These are phyloP conservation scores for Bruguiera hainesii DNA, from an alignment of 441 rosid genomes.

Conservation along the genomic window DNA sequence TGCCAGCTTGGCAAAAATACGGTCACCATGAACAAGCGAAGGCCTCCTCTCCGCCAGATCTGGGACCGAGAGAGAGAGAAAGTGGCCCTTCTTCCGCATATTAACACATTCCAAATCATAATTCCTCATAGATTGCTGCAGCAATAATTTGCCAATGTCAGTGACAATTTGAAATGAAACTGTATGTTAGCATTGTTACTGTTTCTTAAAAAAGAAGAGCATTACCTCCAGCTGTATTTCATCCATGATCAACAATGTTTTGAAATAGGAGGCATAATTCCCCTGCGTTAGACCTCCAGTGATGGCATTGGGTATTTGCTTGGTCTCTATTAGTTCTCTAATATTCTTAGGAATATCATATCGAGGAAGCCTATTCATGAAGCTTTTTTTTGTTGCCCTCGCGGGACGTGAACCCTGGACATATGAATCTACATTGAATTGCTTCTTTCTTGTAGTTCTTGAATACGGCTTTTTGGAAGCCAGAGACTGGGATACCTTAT, in stretches of 20 bases:
- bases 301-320: slow-evolving; percentile 36
- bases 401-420: slow-evolving; percentile 33
- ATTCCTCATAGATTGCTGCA: slow-evolving; percentile 50
- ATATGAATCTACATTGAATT: slow-evolving; percentile 26
- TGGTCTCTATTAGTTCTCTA: slow-evolving; percentile 39
- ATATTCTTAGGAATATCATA: slow-evolving; percentile 44
- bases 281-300: slow-evolving; percentile 26
- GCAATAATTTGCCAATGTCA: slow-evolving; percentile 12
- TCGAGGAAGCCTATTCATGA: slow-evolving; percentile 32
- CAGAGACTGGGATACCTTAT: slow-evolving; percentile 48
- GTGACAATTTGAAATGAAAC: not conserved
- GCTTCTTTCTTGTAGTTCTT: slow-evolving; percentile 31
- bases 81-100: slow-evolving; percentile 40
- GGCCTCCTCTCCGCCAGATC: slow-evolving; percentile 71
- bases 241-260: slow-evolving; percentile 46
- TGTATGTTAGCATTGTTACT: not conserved
- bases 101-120: slow-evolving; percentile 43
- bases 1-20: slow-evolving; percentile 36
- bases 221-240: slow-evolving; percentile 57
- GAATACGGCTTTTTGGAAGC: slow-evolving; percentile 38
- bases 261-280: slow-evolving; percentile 49
- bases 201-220: slow-evolving; percentile 9
- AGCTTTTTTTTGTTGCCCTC: slow-evolving; percentile 6
- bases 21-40: slow-evolving; percentile 59
- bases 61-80: slow-evolving; percentile 44